Evolutionary conservation across 768 basidiomycete genomes (phyloP), one percentile per base, ranked within the genome.

Genomic region (Gymnopilus junonius): DNA sequence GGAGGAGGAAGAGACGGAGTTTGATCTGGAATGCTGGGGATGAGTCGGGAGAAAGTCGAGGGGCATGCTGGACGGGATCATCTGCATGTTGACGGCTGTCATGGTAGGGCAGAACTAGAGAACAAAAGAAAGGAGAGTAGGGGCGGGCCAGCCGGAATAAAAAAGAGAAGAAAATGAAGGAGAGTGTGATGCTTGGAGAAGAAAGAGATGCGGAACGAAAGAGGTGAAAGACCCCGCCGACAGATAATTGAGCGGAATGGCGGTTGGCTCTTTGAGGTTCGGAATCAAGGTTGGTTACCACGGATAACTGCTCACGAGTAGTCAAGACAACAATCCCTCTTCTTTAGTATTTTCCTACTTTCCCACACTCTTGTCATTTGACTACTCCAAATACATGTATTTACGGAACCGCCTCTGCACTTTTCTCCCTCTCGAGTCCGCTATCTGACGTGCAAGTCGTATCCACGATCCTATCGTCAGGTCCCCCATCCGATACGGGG

Each of bases 381-480:
- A 66, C 61, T 76, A 76, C 61, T 82, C 85, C 74, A 89, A 81
- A 73, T 86, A 94, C 94, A 97, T 94, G 75, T 87, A 87, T 74
- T 80, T 74, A 70, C 79, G 80, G 76, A 94, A 96, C 75, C 77
- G 76, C 71, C 80, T 81, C 74, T 90, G 86, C 71, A 93, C 72
- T 75, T 80, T 82, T 70, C 71, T 75, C 68, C 83, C 77, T 72
- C 82, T 79, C 40, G 75, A 71, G 67, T 85, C 79, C 55, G 83
- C 87, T 65, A 96, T 71, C 71, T 81, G 76, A 69, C 85, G 84
- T 61, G 85, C 93, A 50, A 95, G 80, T 64, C 76, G 78, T 55
- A 92, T 75, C 88, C 91, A 96, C 58, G 87, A 87, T 61, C 79
- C 74, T 35, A 96, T 87, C 65, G 93, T 95, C 78, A 96, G 78